A percentile compares a stretch with the other conserved stretches of the same genome.
These are phyloP conservation scores for Xylaria bambusicola DNA, from an alignment of 495 filamentous ascomycete genomes.

Conservation along the genomic window DNA sequence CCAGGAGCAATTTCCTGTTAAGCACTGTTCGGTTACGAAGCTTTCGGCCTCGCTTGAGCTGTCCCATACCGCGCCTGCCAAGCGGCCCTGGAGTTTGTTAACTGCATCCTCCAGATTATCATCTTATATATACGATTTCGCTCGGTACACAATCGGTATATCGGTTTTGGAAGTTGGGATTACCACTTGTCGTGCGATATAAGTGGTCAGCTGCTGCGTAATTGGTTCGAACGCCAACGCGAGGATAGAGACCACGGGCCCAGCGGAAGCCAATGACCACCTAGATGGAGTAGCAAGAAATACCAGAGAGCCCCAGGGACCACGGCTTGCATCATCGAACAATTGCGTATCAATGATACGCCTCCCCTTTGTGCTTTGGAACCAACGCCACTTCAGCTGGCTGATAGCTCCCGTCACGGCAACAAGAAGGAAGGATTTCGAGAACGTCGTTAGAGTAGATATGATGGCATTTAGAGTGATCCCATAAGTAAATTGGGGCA, in stretches of 20 bases:
- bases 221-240: neutral
- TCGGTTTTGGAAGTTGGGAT: too few relatives aligned
- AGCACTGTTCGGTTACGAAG: too few relatives aligned
- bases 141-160: too few relatives aligned
- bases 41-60: too few relatives aligned
- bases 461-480: conserved; percentile 6
- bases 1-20: too few relatives aligned
- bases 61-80: too few relatives aligned
- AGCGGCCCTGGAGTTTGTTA: too few relatives aligned
- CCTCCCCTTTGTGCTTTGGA: neutral
- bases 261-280: neutral
- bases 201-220: too few relatives aligned
- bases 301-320: neutral
- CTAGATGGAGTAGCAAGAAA: neutral
- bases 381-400: conserved; percentile 6
- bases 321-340: neutral
- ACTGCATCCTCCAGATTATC: too few relatives aligned
- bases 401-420: neutral
- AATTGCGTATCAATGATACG: neutral
- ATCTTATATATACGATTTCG: too few relatives aligned
- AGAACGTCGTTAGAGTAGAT: neutral
- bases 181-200: too few relatives aligned
- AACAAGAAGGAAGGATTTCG: neutral
- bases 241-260: neutral
- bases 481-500: neutral